Base-by-base conservation (phyloP, 2,329 filamentous ascomycete species). In the Aspergillus arachidicola region DNA sequence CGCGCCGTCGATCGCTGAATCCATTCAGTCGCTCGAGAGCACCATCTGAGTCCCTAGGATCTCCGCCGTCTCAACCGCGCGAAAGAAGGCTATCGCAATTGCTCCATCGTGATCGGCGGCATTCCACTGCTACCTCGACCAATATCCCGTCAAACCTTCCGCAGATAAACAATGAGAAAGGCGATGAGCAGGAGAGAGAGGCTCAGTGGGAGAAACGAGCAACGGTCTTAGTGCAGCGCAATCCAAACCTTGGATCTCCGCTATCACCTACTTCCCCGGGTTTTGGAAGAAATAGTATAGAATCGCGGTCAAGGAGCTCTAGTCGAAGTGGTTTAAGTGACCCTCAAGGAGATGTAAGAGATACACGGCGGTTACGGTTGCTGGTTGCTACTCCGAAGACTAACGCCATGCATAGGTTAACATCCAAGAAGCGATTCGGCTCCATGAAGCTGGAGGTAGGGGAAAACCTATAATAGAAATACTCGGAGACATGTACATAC, bases 351-450 rank as follows among this genome's bases (percentile, higher is more conserved):
- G 78, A 80, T 75, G 78, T 80, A 72, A 60, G 75, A 68, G 12
- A 19, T 56, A 11, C 21, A 30, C 26, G 1, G 23, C 23, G 30
- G 48, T n/a, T 38, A 9, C 21, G 28, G 28, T 21, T 32, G 28
- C 16, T 41, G 41, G 11, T 32, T n/a, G 12, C 23, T 10, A 28
- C 11, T 23, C 6, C 41, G 30, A 58, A 26, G 48, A 34, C 45
- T 66, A 57, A 65, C 62, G 12, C n/a, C 9, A 19, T 48, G 26
- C 60, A 32, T 67, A 80, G 78, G 61, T 74, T 63, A 89, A 92
- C 77, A 97, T 99, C 63, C 94, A 97, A 79, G 90, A 96, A 79
- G 95, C 95, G n/a, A 99, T 99, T 75, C 86, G 91, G 65, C 83
- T 98, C 67, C 95, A 99, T 76, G 95, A 99, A 79, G 85, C 83